Conservation (phyloP, 2,329 filamentous ascomycete genomes). For the Fusarium pseudocircinatum region DNA sequence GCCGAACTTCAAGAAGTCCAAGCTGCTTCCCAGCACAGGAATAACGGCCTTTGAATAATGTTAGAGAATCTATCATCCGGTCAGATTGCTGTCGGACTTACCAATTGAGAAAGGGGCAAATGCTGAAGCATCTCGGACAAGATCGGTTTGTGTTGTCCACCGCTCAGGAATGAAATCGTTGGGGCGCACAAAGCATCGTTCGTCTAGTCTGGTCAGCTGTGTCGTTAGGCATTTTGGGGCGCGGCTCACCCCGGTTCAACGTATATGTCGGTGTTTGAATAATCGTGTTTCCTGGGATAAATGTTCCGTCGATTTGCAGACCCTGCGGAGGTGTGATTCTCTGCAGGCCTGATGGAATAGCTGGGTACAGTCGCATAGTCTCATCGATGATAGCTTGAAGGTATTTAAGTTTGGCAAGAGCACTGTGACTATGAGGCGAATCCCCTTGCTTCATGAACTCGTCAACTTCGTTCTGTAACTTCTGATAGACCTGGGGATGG, state of each 20-base stretch:
- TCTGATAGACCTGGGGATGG: neutral
- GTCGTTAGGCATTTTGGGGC: neutral
- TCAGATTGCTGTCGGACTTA: neutral
- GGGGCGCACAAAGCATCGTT: neutral
- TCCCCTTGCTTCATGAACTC: neutral
- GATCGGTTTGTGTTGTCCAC: neutral
- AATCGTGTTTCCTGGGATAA: neutral
- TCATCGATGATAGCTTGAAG: neutral
- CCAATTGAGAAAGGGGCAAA: neutral
- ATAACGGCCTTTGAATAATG: neutral
- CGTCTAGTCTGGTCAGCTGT: neutral
- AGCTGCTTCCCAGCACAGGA: neutral
- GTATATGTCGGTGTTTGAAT: neutral
- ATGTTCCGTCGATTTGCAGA: neutral
- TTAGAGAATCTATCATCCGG: neutral
- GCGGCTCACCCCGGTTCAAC: neutral
- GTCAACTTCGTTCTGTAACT: neutral
- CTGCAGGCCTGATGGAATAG: neutral
- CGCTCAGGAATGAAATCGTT: neutral
- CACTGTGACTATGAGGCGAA: neutral
- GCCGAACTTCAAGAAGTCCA: neutral
- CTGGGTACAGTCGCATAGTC: neutral
- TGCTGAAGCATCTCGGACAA: neutral
- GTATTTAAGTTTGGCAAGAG: neutral
- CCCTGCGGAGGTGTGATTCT: neutral